Evolutionary conservation across 2,329 filamentous ascomycete genomes (phyloP).

Genomic region (Fusarium falciforme): DNA sequence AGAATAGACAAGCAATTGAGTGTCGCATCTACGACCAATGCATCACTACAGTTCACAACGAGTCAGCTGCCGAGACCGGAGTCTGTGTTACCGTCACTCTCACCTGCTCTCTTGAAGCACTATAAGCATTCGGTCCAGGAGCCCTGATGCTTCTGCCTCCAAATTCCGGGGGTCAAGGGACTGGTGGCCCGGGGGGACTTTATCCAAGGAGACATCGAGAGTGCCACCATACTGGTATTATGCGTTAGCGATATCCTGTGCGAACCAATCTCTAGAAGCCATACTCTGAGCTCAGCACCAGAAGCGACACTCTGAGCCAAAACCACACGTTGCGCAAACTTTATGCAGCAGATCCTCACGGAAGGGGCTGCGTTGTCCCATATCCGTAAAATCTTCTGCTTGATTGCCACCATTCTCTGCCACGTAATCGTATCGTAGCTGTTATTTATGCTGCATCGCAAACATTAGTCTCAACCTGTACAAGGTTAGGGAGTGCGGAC

Average conservation of each 20-base stretch:
- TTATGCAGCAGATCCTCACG: conserved; percentile 93
- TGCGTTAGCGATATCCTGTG: conserved; percentile 22
- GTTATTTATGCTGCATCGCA: conserved; percentile 78
- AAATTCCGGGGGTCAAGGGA: conserved; percentile 82
- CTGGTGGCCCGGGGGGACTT: conserved; percentile 86
- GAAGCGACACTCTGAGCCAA: conserved; percentile 89
- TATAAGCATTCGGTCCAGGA: conserved; percentile 87
- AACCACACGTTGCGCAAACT: conserved; percentile 94
- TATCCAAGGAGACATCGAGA: conserved; percentile 84
- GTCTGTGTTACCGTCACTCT: conserved; percentile 42
- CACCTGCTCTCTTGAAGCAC: conserved; percentile 89
- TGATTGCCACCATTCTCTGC: conserved; percentile 90
- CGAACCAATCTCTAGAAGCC: background rate
- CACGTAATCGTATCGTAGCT: conserved; percentile 84
- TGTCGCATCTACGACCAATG: conserved; percentile 88
- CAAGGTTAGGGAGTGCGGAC: conserved; percentile 55
- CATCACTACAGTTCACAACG: conserved; percentile 71
- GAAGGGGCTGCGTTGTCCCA: conserved; percentile 85
- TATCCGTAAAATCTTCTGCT: conserved; percentile 85
- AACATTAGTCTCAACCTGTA: conserved; percentile 45
- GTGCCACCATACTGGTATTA: conserved; percentile 56
- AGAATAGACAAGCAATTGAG: conserved; percentile 88
- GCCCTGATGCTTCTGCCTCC: conserved; percentile 91
- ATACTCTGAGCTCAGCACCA: conserved; percentile 84
- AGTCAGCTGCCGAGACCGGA: conserved; percentile 7